These are phyloP conservation scores for Colletotrichum sp. DNA, from an alignment of 2,329 filamentous ascomycete genomes.

Conservation along the genomic window DNA sequence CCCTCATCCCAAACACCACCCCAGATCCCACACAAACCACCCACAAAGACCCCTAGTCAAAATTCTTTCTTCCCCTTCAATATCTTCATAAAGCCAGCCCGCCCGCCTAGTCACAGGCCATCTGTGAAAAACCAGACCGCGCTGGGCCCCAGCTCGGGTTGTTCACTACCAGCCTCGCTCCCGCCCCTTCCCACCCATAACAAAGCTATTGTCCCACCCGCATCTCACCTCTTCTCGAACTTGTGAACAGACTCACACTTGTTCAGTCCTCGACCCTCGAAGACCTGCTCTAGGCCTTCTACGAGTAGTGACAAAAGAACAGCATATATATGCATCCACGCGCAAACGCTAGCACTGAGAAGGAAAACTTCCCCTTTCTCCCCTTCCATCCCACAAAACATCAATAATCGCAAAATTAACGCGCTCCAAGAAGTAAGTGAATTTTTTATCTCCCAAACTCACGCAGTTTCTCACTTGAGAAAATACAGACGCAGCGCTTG, in stretches of 20 bases:
- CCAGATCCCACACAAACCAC: background rate
- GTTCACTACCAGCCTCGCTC: background rate
- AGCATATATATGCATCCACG: background rate
- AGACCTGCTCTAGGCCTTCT: background rate
- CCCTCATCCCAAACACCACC: background rate
- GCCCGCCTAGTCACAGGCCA: background rate
- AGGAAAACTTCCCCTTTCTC: background rate
- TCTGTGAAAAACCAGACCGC: background rate
- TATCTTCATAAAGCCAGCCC: background rate
- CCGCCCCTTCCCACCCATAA: background rate
- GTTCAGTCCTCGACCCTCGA: background rate
- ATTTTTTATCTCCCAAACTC: background rate
- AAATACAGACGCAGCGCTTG: background rate
- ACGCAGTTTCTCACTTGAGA: background rate
- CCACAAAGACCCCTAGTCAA: background rate
- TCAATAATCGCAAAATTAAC: background rate
- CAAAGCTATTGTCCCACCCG: background rate
- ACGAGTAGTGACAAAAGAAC: background rate
- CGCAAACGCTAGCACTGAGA: background rate
- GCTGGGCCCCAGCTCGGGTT: fast-evolving
- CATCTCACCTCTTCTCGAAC: background rate
- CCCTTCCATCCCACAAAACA: background rate
- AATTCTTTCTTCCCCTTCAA: background rate
- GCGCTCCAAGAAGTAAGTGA: background rate
- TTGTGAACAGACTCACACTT: background rate